Base-by-base conservation (phyloP, 495 filamentous ascomycete species). In the Peziza echinospora region DNA sequence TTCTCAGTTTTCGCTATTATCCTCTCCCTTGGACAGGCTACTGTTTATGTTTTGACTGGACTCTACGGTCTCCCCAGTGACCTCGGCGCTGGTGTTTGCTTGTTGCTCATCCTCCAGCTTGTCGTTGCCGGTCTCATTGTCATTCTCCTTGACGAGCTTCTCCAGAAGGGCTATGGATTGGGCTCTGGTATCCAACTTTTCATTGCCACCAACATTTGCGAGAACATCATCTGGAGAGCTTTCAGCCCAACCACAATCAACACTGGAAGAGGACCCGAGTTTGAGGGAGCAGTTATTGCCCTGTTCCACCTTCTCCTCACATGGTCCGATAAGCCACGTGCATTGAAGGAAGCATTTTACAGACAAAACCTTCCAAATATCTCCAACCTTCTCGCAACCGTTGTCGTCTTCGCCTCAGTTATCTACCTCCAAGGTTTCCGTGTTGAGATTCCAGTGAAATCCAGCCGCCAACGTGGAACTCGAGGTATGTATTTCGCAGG, bases 361-460 rank as follows among this genome's bases (percentile, higher is more conserved):
- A 77, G 91, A 63, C 91, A 96, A 75, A 94, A 93, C 68, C 77
- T 99, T 37, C 91, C 91, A 66, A 99, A 99, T 73, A 80, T 99
- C 71, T 93, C 92, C 84, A 96, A 94, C 71, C 75, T 99, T 48
- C 64, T 99, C 49, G 80, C 91, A 44, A 99, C 91, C 46, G 72
- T 96, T 50, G 53, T 80, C 51, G 81, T 99, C 62, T 99, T 99
- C 67, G 82, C 80, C 50, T 82, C 86, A 41, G 91, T 99, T 59
- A 96, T 99, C 71, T 99, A 99, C 69, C 84, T 99, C 48, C 91
- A 99, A 66, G 91, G 91, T 49, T 96, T 99, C 82, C 86, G 91
- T 53, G 91, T 99, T 60, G 91, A 99, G 66, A 96, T 99, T 63
- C 91, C 91, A 51, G 91, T 99, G 75, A 99, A 99, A 75, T 93